Evolutionary conservation across 2,329 filamentous ascomycete species (phyloP).

Genomic region (Emericellopsis atlantica): DNA sequence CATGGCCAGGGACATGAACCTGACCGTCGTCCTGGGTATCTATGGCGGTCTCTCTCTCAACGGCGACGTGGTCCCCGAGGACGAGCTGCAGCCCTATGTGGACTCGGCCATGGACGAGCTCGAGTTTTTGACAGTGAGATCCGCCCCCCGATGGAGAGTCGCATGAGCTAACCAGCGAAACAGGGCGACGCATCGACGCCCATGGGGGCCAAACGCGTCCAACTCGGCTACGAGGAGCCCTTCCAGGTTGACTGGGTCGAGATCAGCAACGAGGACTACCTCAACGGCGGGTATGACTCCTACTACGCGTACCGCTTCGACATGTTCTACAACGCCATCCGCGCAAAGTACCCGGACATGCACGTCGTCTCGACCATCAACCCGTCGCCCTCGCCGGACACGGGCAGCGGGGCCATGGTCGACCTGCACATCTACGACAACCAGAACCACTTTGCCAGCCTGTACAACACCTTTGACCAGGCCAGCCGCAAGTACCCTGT

Average conservation of each 20-base stretch:
- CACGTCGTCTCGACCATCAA: slow-evolving; percentile 26
- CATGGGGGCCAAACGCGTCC: slow-evolving; percentile 32
- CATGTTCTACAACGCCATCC: slow-evolving; percentile 33
- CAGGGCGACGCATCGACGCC: slow-evolving; percentile 24
- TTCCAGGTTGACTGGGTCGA: slow-evolving; percentile 37
- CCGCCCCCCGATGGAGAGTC: no score
- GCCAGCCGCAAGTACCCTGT: slow-evolving; percentile 11
- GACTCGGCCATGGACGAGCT: slow-evolving; percentile 36
- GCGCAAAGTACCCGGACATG: slow-evolving; percentile 22
- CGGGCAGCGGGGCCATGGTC: slow-evolving; percentile 12
- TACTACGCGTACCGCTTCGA: slow-evolving; percentile 27
- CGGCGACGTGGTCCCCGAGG: slow-evolving; percentile 23
- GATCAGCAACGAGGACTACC: slow-evolving; percentile 33
- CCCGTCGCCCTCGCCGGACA: slow-evolving; percentile 21
- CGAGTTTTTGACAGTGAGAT: slow-evolving; percentile 28
- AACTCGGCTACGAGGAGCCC: slow-evolving; percentile 34
- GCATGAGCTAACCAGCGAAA: not conserved
- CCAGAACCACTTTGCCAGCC: slow-evolving; percentile 8
- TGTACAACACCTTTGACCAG: not conserved
- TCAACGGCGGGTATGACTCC: slow-evolving; percentile 20
- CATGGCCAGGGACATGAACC: slow-evolving; percentile 4
- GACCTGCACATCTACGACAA: slow-evolving; percentile 25
- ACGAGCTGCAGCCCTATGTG: slow-evolving; percentile 29
- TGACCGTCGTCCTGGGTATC: not conserved
- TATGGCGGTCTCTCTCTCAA: slow-evolving; percentile 12